phyloP scores from a whole-genome alignment of 768 basidiomycete genomes.

The Candolleomyces eurysporus region DNA sequence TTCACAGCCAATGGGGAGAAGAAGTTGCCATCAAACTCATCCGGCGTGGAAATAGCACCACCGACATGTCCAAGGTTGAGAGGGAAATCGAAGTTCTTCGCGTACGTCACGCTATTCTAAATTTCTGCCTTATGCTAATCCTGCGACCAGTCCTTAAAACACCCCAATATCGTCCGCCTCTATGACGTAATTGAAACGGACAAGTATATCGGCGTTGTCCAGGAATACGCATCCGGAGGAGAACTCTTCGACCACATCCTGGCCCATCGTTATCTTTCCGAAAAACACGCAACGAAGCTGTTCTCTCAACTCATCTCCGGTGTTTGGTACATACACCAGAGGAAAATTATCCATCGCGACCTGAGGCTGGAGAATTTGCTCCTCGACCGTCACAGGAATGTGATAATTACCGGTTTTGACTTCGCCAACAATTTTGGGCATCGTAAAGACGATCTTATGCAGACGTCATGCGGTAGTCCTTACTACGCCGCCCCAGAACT shows the following conservation, averaged over 20 bases:
- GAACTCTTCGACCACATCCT: conserved; percentile 99
- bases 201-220: conserved; percentile 98
- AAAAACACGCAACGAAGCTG: conserved; percentile 90
- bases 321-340: conserved; percentile 98
- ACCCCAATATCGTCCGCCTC: conserved; percentile 96
- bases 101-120: conserved; percentile 48
- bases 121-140: conserved; percentile 16
- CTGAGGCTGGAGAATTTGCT: conserved; percentile 98
- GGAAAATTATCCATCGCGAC: conserved; percentile 99
- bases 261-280: conserved; percentile 93
- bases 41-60: conserved; percentile 77
- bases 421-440: conserved; percentile 98
- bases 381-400: conserved; percentile 94
- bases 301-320: conserved; percentile 98
- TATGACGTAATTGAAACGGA: conserved; percentile 99
- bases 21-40: conserved; percentile 99
- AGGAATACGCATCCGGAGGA: conserved; percentile 97
- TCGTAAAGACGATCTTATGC: conserved; percentile 92
- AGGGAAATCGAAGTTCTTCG: conserved; percentile 96
- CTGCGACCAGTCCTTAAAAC: conserved; percentile 73
- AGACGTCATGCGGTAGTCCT: conserved; percentile 94
- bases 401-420: conserved; percentile 99
- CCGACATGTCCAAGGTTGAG: conserved; percentile 92
- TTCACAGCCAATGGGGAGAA: conserved; percentile 91
- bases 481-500: conserved; percentile 99